Conservation (phyloP, 805 yeast species). For the Candida peoriensis region DNA sequence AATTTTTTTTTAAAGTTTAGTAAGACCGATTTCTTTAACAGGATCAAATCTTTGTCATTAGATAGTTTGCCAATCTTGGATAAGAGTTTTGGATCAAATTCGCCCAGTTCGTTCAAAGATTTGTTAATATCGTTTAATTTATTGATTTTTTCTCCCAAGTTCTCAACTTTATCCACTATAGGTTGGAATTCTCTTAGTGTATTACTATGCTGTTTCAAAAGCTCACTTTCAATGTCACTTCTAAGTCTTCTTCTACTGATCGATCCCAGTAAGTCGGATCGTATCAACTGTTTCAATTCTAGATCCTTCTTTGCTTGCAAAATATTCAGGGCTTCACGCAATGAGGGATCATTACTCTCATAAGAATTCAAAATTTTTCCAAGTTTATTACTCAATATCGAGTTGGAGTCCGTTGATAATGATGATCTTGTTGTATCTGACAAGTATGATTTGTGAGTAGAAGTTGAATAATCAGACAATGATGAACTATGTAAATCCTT, state of each 20-base stretch:
- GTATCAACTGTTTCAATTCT: constrained; percentile 18
- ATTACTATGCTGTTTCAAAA: constrained; percentile 50
- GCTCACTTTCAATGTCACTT: constrained; percentile 55
- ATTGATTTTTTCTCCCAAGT: constrained; percentile 18
- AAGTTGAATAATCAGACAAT: constrained; percentile 25
- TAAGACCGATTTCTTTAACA: constrained; percentile 47
- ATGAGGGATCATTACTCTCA: constrained; percentile 25
- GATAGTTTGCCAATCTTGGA: constrained; percentile 16
- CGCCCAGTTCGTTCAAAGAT: constrained; percentile 10
- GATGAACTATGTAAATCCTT: neutral
- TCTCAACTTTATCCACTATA: constrained; percentile 37
- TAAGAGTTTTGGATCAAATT: constrained; percentile 13
- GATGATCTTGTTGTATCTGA: too few species aligned
- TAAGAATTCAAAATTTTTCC: constrained; percentile 30
- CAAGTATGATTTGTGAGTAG: too few species aligned
- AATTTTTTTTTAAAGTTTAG: constrained; percentile 53
- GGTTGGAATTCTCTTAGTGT: constrained; percentile 40
- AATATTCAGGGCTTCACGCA: constrained; percentile 30
- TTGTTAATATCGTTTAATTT: constrained; percentile 15
- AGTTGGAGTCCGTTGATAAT: too few species aligned
- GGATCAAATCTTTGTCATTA: constrained; percentile 15
- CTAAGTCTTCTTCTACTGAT: constrained; percentile 55
- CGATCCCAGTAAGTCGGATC: constrained; percentile 46
- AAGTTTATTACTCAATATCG: constrained; percentile 28
- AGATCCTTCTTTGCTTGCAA: constrained; percentile 29